Evolutionary conservation across 345 rosid genomes (phyloP).

Genomic region (Salix udensis): DNA sequence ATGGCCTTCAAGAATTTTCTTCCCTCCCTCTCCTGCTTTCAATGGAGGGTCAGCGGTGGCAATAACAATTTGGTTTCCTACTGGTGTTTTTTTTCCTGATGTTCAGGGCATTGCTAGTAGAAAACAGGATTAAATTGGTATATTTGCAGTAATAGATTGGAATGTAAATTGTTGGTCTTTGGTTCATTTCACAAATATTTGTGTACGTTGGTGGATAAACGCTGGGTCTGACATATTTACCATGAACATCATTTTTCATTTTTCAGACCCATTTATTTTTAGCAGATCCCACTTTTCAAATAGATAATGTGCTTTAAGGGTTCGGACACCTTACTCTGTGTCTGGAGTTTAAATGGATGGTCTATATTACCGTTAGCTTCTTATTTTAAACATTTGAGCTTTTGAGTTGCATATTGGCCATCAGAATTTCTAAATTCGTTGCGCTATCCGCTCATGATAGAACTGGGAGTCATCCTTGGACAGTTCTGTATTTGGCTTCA

Average conservation of each 20-base stretch:
- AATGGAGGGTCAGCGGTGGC: background rate
- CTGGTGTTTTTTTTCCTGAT: no score
- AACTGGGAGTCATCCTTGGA: background rate
- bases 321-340: background rate
- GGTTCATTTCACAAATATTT: no score
- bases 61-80: no score
- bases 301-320: background rate
- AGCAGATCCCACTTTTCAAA: background rate
- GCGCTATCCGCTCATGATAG: background rate
- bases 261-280: background rate
- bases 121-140: no score
- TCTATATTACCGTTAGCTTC: background rate
- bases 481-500: background rate
- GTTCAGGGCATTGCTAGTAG: no score
- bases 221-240: background rate
- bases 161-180: no score
- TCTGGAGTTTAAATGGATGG: background rate
- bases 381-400: background rate
- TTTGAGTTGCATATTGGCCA: background rate
- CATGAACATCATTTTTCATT: background rate
- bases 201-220: no score
- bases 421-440: background rate
- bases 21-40: background rate
- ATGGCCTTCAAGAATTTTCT: background rate
- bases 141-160: no score